Conservation (phyloP, 1,139 yeast species). For the Debaryomycetaceae sp. region DNA sequence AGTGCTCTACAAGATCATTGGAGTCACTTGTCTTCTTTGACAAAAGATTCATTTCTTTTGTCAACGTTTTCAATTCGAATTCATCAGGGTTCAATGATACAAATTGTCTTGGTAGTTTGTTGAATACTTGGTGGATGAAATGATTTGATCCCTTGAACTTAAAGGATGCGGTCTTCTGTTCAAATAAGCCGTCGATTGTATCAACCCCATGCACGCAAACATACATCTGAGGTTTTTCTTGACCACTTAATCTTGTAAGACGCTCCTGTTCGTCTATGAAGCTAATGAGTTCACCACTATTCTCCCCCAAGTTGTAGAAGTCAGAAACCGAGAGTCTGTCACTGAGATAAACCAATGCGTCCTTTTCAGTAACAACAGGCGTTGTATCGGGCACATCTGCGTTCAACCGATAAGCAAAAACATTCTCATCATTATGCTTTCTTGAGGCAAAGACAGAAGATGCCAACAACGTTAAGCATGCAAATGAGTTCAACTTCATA, state of each 20-base stretch:
- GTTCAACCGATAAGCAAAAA: slow-evolving; percentile 19
- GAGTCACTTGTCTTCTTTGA: slow-evolving; percentile 14
- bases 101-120: slow-evolving; percentile 17
- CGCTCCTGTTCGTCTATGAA: slow-evolving; percentile 22
- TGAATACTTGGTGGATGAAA: slow-evolving; percentile 12
- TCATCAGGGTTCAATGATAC: slow-evolving; percentile 2
- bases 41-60: slow-evolving; percentile 33
- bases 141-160: slow-evolving; percentile 10
- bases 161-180: slow-evolving; percentile 15
- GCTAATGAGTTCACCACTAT: slow-evolving; percentile 21
- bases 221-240: slow-evolving; percentile 28
- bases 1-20: slow-evolving; percentile 26
- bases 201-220: slow-evolving; percentile 41
- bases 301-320: slow-evolving; percentile 28
- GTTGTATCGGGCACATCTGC: slow-evolving; percentile 3
- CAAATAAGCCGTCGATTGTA: slow-evolving; percentile 21
- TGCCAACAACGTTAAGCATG: slow-evolving; percentile 9
- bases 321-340: slow-evolving; percentile 40
- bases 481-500: slow-evolving; percentile 12
- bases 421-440: slow-evolving; percentile 2
- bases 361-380: slow-evolving; percentile 13
- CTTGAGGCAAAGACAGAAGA: slow-evolving; percentile 5
- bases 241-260: slow-evolving; percentile 1
- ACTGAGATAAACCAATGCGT: slow-evolving; percentile 32
- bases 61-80: slow-evolving; percentile 16